Conservation (phyloP, 495 filamentous ascomycete species). For the Tuber indicum region DNA sequence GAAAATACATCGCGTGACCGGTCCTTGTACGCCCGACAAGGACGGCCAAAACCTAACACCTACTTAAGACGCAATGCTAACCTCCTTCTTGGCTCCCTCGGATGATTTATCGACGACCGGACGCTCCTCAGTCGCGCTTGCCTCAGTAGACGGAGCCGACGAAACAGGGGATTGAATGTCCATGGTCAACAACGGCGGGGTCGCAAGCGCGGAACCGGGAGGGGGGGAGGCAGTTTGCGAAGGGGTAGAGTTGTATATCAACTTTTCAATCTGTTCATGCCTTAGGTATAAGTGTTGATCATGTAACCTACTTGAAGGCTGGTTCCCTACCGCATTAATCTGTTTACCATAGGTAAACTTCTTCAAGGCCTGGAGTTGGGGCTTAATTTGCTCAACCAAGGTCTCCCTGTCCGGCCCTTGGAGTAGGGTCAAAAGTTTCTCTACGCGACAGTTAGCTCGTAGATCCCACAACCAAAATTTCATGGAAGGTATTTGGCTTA, state of each 20-base stretch:
- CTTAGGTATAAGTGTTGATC: conserved; percentile 18
- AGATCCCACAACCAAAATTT: conserved; percentile 1
- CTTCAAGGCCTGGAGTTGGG: conserved; percentile 65
- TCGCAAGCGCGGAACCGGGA: conserved; percentile 44
- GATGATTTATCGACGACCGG: conserved; percentile 17
- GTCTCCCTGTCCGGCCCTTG: conserved; percentile 57
- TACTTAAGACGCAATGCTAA: conserved; percentile 24
- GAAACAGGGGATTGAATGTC: conserved; percentile 50
- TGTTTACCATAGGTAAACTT: conserved; percentile 72
- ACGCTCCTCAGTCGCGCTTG: conserved; percentile 45
- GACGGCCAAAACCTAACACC: not conserved
- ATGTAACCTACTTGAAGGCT: conserved; percentile 14
- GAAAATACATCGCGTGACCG: conserved; percentile 14
- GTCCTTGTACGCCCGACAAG: conserved; percentile 3
- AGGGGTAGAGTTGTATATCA: conserved; percentile 41
- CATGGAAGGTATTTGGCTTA: conserved; percentile 50
- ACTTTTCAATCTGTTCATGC: conserved; percentile 40
- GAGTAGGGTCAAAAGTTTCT: conserved; percentile 70
- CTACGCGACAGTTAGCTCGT: conserved; percentile 50
- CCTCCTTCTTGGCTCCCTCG: conserved; percentile 19
- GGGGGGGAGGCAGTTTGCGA: conserved; percentile 43
- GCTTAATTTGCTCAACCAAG: conserved; percentile 66
- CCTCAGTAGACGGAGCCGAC: conserved; percentile 46
- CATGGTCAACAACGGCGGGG: conserved; percentile 47
- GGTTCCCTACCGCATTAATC: conserved; percentile 46